Percentiles rank a stretch among this genome's conserved stretches.
phyloP scores from a whole-genome alignment of 176 grass and related monocot species.

The Avena sativa region DNA sequence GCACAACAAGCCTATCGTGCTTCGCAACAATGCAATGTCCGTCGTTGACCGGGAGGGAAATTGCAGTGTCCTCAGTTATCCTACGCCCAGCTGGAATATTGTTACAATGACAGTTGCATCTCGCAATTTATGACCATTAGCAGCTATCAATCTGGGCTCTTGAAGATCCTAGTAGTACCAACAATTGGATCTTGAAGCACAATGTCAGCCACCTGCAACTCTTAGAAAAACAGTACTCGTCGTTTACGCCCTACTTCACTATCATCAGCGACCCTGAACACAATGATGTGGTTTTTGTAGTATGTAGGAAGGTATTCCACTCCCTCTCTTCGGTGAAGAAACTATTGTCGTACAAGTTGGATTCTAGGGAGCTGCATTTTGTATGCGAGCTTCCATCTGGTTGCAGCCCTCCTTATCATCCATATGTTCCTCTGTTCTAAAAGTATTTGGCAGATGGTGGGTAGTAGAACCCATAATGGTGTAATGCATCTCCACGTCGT shows the following conservation, averaged over 20 bases:
- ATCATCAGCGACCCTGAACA: neutral
- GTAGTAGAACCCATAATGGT: neutral
- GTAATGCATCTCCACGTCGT: neutral
- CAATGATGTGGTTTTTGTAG: neutral
- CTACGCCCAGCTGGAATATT: neutral
- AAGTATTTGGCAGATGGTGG: neutral
- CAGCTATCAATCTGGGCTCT: neutral
- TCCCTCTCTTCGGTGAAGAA: neutral
- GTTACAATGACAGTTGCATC: neutral
- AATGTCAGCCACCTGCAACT: neutral
- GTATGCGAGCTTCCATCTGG: neutral
- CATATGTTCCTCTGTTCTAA: neutral
- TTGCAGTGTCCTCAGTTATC: neutral
- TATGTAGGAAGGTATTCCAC: neutral
- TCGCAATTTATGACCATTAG: neutral
- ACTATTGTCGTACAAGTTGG: neutral
- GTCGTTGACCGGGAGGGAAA: neutral
- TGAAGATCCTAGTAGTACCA: neutral
- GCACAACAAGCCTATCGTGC: neutral
- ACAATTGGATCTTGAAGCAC: conserved; percentile 1
- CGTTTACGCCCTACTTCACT: neutral
- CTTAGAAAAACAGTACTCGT: neutral
- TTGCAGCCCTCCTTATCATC: neutral
- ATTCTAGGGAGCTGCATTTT: neutral
- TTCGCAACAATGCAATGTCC: too few relatives aligned